phyloP scores from a whole-genome alignment of 140 eudicot genomes.

The Erigeron philadelphicus region DNA sequence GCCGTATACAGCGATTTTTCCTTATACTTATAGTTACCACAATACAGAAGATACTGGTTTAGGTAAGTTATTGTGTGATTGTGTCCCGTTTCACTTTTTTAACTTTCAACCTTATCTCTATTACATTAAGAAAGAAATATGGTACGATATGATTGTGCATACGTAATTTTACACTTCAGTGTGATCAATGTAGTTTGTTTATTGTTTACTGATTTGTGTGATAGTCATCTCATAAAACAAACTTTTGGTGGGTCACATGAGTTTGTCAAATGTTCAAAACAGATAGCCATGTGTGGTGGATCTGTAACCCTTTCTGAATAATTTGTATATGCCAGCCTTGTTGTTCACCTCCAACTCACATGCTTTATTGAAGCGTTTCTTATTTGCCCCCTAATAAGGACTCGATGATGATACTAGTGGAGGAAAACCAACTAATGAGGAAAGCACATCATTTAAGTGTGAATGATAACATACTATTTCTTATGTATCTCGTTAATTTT shows the following conservation, averaged over 20 bases:
- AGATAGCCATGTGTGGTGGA: neutral
- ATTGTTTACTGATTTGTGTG: neutral
- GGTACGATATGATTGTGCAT: neutral
- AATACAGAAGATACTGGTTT: conserved; percentile 52
- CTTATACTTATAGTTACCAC: conserved; percentile 46
- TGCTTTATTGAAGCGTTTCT: neutral
- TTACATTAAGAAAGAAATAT: neutral
- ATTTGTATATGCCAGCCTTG: neutral
- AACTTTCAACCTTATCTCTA: neutral
- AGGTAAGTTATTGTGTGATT: conserved; percentile 44
- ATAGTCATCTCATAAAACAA: neutral
- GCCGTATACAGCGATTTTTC: conserved; percentile 82
- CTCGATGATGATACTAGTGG: neutral
- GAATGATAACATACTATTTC: neutral
- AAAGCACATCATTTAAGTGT: neutral
- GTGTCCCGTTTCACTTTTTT: neutral
- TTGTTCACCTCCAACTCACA: neutral
- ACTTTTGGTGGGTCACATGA: neutral
- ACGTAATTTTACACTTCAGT: neutral
- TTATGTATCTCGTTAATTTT: neutral
- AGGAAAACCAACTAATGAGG: neutral
- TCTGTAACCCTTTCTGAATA: neutral
- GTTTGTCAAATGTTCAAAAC: neutral
- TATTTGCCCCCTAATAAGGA: neutral
- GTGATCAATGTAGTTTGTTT: neutral